phyloP scores from a whole-genome alignment of 2,329 filamentous ascomycete species.

The Colletotrichum karsti region DNA sequence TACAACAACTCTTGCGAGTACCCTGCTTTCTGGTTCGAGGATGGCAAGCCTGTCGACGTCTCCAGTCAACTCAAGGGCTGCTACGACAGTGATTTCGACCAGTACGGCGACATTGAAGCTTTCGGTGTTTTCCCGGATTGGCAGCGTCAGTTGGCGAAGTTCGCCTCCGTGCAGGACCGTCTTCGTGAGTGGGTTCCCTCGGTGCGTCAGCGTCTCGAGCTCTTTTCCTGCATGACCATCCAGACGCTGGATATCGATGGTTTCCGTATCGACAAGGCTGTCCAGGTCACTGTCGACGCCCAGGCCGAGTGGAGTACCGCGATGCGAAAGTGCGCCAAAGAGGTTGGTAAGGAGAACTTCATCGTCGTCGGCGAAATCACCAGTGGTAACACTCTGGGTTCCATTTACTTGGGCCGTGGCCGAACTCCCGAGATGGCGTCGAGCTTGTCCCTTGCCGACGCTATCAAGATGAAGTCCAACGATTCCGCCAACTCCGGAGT shows the following conservation, averaged over 20 bases:
- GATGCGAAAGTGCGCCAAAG: constrained; percentile 64
- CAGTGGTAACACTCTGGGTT: constrained; percentile 66
- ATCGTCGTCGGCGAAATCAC: constrained; percentile 72
- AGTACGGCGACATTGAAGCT: constrained; percentile 69
- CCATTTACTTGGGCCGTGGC: constrained; percentile 70
- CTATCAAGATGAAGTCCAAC: constrained; percentile 28
- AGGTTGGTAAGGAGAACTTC: constrained; percentile 70
- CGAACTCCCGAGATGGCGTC: constrained; percentile 47
- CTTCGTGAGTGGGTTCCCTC: constrained; percentile 70
- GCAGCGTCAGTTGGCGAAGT: constrained; percentile 71
- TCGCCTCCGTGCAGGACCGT: constrained; percentile 73
- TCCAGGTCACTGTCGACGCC: constrained; percentile 69
- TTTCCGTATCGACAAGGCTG: constrained; percentile 73
- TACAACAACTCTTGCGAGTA: constrained; percentile 64
- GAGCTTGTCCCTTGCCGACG: constrained; percentile 25
- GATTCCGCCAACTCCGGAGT: constrained; percentile 18
- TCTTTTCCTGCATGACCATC: constrained; percentile 71
- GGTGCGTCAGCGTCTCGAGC: constrained; percentile 64
- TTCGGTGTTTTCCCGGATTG: constrained; percentile 71
- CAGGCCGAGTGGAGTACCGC: constrained; percentile 65
- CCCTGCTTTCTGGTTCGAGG: constrained; percentile 69
- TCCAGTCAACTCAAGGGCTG: constrained; percentile 60
- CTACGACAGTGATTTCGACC: constrained; percentile 71
- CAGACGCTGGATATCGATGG: constrained; percentile 71
- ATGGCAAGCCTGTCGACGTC: constrained; percentile 59